Evolutionary conservation across 768 basidiomycete genomes (phyloP), one percentile per base, ranked within the genome.

Genomic region (Hygrocybe coccinea): DNA sequence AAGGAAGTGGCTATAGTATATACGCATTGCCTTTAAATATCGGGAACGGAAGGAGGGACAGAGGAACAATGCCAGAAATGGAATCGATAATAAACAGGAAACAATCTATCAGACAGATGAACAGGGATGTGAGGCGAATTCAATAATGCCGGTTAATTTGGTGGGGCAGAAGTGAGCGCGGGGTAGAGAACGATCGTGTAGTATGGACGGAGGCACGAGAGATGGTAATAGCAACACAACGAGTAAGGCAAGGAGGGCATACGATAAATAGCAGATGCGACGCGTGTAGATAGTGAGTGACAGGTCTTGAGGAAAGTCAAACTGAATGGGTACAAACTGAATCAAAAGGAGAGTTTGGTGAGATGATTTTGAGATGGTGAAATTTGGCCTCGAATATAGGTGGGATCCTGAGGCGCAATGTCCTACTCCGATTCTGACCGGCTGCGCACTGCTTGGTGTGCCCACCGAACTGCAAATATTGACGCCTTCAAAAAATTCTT

Each of bases 401-500:
- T 24, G 46, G 22, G 44, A 46, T 21, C 17, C 21, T 19, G 43
- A 44, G 43, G 11, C 36, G 34, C 37, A 46, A 49, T 44, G 44
- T 36, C 48, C 38, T 22, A 50, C 29, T n/a, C 34, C 5, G 49
- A 50, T 15, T 50, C 52, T 35, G 8, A 35, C 17, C 49, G 14
- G 52, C 59, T 62, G 72, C 62, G 78, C 64, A 74, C 74, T 60
- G 73, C 72, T 56, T 79, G 69, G 57, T 75, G 81, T 43, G 87
- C 86, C 86, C 86, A 89, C 54, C 87, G 80, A 65, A 88, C 78
- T 41, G 89, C 89, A 65, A 84, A 91, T 37, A 81, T 69, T 17
- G 87, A 86, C 29, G 89, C 95, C 72, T 95, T 92, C 69, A 98
- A 84, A 82, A 97, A 98, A 73, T 93, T 95, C 85, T 95, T 97